A percentile compares a stretch with the other conserved stretches of the same genome.
These are phyloP conservation scores for Candida broadrunensis DNA, from an alignment of 805 yeast species.

Conservation along the genomic window DNA sequence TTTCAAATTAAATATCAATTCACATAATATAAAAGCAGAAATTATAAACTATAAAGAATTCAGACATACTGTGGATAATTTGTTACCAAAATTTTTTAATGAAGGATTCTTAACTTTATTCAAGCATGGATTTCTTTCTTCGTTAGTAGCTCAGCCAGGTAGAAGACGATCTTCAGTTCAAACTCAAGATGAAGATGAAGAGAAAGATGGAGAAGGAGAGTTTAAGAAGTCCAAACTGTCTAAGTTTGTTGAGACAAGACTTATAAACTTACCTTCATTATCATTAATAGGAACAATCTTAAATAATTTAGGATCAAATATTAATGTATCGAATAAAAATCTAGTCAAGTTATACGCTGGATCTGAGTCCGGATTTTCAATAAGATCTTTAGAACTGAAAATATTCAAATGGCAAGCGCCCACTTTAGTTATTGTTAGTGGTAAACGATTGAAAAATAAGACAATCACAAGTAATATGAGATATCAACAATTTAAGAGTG, in stretches of 20 bases:
- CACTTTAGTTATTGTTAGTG: constrained; percentile 66
- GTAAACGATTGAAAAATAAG: constrained; percentile 45
- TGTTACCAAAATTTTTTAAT: constrained; percentile 15
- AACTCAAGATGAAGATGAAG: not conserved
- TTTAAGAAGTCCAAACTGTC: not conserved
- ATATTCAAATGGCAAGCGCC: constrained; percentile 92
- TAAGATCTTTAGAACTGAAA: constrained; percentile 79
- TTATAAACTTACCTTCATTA: constrained; percentile 39
- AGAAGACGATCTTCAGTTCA: not conserved
- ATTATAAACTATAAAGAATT: constrained; percentile 5
- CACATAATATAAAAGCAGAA: not conserved
- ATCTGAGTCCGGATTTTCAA: constrained; percentile 77
- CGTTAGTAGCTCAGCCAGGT: constrained; percentile 6
- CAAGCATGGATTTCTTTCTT: constrained; percentile 26
- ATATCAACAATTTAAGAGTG: constrained; percentile 48
- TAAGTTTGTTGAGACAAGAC: constrained; percentile 23
- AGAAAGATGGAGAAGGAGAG: not conserved
- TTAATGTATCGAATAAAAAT: constrained; percentile 42
- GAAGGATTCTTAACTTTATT: constrained; percentile 16
- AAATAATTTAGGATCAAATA: constrained; percentile 17
- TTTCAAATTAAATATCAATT: constrained; percentile 28
- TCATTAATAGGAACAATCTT: constrained; percentile 37
- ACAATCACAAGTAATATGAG: constrained; percentile 40
- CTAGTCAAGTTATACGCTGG: constrained; percentile 68
- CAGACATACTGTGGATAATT: constrained; percentile 10